A percentile compares a stretch with the other conserved stretches of the same genome.
These are phyloP conservation scores for Quercus suber DNA, from an alignment of 306 rosid species.

Conservation along the genomic window DNA sequence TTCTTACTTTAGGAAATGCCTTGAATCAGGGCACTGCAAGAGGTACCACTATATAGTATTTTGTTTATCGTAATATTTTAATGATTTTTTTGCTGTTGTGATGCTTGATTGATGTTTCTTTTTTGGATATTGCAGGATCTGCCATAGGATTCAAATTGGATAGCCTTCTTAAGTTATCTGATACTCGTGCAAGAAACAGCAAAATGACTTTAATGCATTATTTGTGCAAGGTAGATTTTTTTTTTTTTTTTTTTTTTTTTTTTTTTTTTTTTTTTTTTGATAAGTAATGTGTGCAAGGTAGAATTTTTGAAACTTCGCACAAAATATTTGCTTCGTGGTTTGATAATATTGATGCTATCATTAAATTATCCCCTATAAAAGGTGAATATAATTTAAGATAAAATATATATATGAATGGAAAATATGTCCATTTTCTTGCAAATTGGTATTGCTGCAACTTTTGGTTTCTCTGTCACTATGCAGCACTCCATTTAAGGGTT, in stretches of 20 bases:
- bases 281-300: constrained; percentile 2
- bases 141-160: constrained; percentile 98
- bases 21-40: constrained; percentile 97
- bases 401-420: background rate
- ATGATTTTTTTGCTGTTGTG: constrained; percentile 5
- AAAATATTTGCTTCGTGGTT: constrained; percentile 1
- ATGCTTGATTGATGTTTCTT: constrained; percentile 14
- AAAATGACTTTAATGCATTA: constrained; percentile 99
- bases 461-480: background rate
- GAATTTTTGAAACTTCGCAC: constrained; percentile 16
- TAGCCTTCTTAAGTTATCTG: constrained; percentile 96
- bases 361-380: background rate
- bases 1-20: constrained; percentile 95
- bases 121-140: constrained; percentile 65
- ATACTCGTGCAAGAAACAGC: constrained; percentile 97
- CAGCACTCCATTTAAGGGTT: constrained; percentile 14
- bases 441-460: background rate
- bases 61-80: constrained; percentile 1
- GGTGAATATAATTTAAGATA: background rate
- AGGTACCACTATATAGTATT: constrained; percentile 44
- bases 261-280: background rate
- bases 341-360: constrained; percentile 11
- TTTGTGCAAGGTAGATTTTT: constrained; percentile 79
- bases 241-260: background rate
- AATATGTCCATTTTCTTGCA: background rate